Percentiles rank a stretch among this genome's conserved stretches.
phyloP scores from a whole-genome alignment of 2,329 filamentous ascomycete genomes.

The Paecilomyces niveus region DNA sequence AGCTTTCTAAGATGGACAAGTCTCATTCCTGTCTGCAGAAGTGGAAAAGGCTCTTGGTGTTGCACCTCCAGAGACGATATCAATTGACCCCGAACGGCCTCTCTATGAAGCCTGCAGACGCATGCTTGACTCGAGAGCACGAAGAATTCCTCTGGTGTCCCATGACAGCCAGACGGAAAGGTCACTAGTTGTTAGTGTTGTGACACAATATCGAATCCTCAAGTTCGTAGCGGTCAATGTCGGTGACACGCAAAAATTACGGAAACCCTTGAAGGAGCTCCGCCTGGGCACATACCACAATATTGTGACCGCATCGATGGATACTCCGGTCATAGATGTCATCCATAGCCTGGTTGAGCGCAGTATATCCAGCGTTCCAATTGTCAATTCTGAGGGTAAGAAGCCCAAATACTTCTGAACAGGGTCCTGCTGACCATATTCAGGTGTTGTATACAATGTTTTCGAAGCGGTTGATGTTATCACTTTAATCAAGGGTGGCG shows the following conservation, averaged over 20 bases:
- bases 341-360: constrained; percentile 88
- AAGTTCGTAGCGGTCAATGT: constrained; percentile 98
- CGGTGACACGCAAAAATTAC: constrained; percentile 77
- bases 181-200: constrained; percentile 89
- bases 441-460: constrained; percentile 75
- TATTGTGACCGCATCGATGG: constrained; percentile 78
- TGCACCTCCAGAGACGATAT: constrained; percentile 84
- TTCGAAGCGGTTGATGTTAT: constrained; percentile 98
- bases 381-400: constrained; percentile 68
- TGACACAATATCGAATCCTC: constrained; percentile 96
- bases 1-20: neutral
- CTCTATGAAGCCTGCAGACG: constrained; percentile 91
- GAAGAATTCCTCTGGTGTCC: constrained; percentile 89
- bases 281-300: constrained; percentile 76
- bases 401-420: constrained; percentile 3
- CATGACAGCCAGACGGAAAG: constrained; percentile 88
- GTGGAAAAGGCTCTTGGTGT: constrained; percentile 93
- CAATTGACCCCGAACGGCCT: constrained; percentile 83
- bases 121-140: constrained; percentile 89
- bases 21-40: constrained; percentile 47
- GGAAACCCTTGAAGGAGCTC: constrained; percentile 79
- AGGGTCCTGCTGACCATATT: neutral
- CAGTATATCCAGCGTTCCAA: constrained; percentile 92
- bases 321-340: constrained; percentile 84
- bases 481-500: constrained; percentile 84